Base-by-base conservation (phyloP, 345 rosid species). In the Eucalyptus cladocalyx region DNA sequence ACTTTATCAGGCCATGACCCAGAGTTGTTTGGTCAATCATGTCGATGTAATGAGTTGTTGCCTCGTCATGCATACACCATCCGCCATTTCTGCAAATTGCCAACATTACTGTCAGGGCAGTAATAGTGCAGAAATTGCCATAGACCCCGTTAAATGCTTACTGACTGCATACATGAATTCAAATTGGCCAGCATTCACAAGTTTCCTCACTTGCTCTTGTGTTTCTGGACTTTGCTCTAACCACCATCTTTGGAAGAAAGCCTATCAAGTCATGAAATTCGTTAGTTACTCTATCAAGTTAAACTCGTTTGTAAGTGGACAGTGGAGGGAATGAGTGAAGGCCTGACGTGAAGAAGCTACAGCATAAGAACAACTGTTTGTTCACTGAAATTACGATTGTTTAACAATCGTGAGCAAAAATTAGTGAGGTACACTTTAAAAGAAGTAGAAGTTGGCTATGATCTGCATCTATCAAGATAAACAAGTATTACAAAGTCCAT, bases 11-110 rank as follows among this genome's bases (percentile, higher is more conserved):
- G 2, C 83, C 93, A 94, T 97, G 98, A 11, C 99, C 99, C 18
- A 94, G 89, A 88, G 99, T 95, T 49, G 96, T 95, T 87, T 97
- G 99, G 90, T 97, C 99, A n/a, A 97, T 95, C 98, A 96, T 97
- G 90, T 97, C 99, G 87, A 97, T 90, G 90, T 96, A 97, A 92
- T 95, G 98, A 69, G 92, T 34, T 62, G 98, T 54, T 50, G 98
- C 99, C 94, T 97, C 99, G 89, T 97, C 99, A 54, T 95, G 97
- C 99, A 97, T 97, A 87, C 97, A 94, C 98, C 98, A 97, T 87
- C 98, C 98, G 56, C 98, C 98, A 89, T 97, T 96, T 89, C 99
- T 97, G 95, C 92, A 94, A 28, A n/a, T 48, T 32, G 81, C 45
- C 45, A 72, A 19, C 45, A 72, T 19, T 72, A 72, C 26, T 10